These are phyloP conservation scores for Toxicodendron radicans DNA, from an alignment of 345 rosid species.

Conservation along the genomic window DNA sequence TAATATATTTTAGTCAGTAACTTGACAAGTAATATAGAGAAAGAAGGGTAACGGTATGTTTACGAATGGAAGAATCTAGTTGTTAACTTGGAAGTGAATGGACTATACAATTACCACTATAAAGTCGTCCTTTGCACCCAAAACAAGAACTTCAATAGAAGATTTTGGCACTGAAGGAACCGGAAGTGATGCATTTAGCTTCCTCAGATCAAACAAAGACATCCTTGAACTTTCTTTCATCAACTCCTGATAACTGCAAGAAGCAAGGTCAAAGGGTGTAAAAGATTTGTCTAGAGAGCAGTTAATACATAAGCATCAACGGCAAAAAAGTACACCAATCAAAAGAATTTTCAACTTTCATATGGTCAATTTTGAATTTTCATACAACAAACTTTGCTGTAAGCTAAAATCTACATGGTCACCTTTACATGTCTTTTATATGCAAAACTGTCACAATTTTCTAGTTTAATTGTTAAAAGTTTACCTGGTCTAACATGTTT, in stretches of 20 bases:
- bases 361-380: too few species aligned
- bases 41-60: neutral
- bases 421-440: too few species aligned
- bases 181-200: conserved; percentile 84
- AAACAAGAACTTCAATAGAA: conserved; percentile 51
- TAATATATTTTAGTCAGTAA: neutral
- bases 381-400: neutral
- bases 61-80: neutral
- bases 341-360: neutral
- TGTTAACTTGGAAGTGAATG: neutral
- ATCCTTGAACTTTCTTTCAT: conserved; percentile 77
- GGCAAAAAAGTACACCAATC: neutral
- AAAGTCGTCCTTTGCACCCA: conserved; percentile 81
- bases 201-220: conserved; percentile 79
- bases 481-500: too few species aligned
- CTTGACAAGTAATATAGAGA: neutral
- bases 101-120: conserved; percentile 58
- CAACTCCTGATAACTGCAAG: conserved; percentile 71
- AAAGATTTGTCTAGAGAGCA: neutral
- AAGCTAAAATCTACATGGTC: neutral
- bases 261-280: conserved; percentile 1
- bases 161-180: conserved; percentile 61
- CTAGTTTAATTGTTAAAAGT: too few species aligned
- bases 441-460: too few species aligned
- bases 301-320: neutral